phyloP scores from a whole-genome alignment of 192 early-diverging fungal species.

The Podila horticola region DNA sequence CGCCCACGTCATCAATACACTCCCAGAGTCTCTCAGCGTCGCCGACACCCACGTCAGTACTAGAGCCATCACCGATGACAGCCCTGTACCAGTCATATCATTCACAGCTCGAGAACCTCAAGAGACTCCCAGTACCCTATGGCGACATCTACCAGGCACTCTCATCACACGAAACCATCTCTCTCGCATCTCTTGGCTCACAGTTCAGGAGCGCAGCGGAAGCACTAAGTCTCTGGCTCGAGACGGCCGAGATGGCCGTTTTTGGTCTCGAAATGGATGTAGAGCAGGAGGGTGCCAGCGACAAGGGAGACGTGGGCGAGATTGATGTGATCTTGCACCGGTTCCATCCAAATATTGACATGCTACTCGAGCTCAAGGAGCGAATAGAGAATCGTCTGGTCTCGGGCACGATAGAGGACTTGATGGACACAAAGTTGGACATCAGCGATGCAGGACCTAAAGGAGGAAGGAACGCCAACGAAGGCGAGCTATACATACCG shows the following conservation, averaged over 20 bases:
- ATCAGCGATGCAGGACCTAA: not conserved
- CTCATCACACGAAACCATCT: conserved; percentile 31
- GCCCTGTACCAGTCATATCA: conserved; percentile 12
- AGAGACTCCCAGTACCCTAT: conserved; percentile 47
- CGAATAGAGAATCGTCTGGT: conserved; percentile 11
- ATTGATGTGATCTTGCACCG: conserved; percentile 54
- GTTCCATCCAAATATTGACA: conserved; percentile 55
- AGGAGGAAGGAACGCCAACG: not conserved
- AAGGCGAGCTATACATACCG: not conserved
- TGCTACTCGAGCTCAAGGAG: conserved; percentile 53
- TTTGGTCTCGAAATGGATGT: conserved; percentile 60
- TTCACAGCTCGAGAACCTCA: conserved; percentile 44
- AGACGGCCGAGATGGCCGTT: conserved; percentile 59
- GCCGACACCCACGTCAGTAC: no score
- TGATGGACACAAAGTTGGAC: not conserved
- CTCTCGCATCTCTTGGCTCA: conserved; percentile 17
- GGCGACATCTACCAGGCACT: conserved; percentile 51
- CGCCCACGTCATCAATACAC: no score
- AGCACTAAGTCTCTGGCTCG: conserved; percentile 57
- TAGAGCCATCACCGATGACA: conserved; percentile 5
- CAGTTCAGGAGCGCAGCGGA: conserved; percentile 23
- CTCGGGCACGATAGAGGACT: not conserved
- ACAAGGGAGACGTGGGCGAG: conserved; percentile 40
- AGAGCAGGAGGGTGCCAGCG: conserved; percentile 44
- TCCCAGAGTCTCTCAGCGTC: no score